Evolutionary conservation across 2,329 filamentous ascomycete species (phyloP), one percentile per base, ranked within the genome.

Genomic region (Immersiporthe knoxdaviesiana): DNA sequence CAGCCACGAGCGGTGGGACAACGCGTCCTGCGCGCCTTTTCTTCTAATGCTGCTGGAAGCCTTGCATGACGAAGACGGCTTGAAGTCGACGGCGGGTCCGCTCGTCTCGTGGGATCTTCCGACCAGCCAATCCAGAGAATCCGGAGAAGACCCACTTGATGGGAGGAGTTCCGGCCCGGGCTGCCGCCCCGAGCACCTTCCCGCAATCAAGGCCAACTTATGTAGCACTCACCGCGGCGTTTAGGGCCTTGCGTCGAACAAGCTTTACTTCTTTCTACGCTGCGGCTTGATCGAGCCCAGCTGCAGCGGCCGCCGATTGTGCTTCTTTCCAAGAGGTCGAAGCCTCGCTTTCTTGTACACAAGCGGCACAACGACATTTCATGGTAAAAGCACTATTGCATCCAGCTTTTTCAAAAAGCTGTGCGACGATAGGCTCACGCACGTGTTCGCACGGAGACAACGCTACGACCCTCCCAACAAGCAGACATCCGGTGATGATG

Each of bases 121-220:
- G 41, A 39, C 32, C 39, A 58, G 64, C 61, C 64, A 66, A 61
- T 63, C 50, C 60, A 41, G 44, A 37, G 39, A 24, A 47, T 52
- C 63, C 61, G 21, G 59, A n/a, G 30, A 62, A 35, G 44, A 59
- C 60, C 50, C 47, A 50, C 67, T 58, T n/a, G 52, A 50, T 47
- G 3, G 11, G 14, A 56, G 69, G 69, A 56, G 54, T 65, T 18
- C 39, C 67, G 69, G 69, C 52, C 69, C 67, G 69, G 60, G 10
- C 47, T 71, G 35, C 69, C 63, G 67, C 41, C 56, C 35, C 35
- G 21, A 18, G 52, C 27, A 30, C 52, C 52, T 18, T 56, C 14
- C 52, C 27, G 52, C 52, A 30, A 56, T 18, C 32, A 50, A 44
- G 37, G 30, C 35, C 35, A 35, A n/a, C 35, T 35, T 35, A 35